These are phyloP conservation scores for Tetrapisispora namnaoensis DNA, from an alignment of 805 yeast genomes.

Conservation along the genomic window DNA sequence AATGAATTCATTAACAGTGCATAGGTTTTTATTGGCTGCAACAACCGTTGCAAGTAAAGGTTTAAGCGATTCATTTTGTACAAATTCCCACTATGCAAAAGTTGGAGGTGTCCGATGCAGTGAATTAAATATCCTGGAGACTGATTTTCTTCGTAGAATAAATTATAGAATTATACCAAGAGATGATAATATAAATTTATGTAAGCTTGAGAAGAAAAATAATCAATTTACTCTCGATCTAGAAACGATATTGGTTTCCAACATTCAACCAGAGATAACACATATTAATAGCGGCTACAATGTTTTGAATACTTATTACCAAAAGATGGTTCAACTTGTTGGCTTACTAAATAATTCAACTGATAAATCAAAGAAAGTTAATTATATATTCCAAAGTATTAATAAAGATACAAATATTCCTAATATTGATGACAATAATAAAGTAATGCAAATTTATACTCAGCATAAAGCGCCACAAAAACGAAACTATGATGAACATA, in stretches of 20 bases:
- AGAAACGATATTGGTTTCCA: background rate
- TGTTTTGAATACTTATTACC: slow-evolving; percentile 39
- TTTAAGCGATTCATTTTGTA: slow-evolving; percentile 86
- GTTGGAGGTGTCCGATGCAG: slow-evolving; percentile 87
- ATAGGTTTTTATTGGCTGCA: slow-evolving; percentile 80
- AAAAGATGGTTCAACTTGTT: slow-evolving; percentile 40
- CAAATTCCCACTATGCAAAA: slow-evolving; percentile 87
- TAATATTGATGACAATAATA: background rate
- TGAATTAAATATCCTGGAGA: slow-evolving; percentile 79
- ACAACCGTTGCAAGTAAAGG: slow-evolving; percentile 88
- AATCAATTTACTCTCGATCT: slow-evolving; percentile 11
- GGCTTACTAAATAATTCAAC: slow-evolving; percentile 31
- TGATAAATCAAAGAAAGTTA: slow-evolving; percentile 18
- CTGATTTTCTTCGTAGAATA: slow-evolving; percentile 74
- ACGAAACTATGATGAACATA: background rate
- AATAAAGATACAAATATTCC: background rate
- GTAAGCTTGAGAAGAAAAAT: slow-evolving; percentile 26
- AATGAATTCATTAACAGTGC: slow-evolving; percentile 85
- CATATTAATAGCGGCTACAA: slow-evolving; percentile 28
- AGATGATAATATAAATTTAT: slow-evolving; percentile 32
- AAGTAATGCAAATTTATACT: background rate
- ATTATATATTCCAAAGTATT: slow-evolving; percentile 10
- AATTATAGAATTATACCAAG: slow-evolving; percentile 67
- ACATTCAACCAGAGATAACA: background rate
- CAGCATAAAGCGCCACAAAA: background rate